Conservation (phyloP, 176 grass and related monocot genomes). For the Triticum aestivum region DNA sequence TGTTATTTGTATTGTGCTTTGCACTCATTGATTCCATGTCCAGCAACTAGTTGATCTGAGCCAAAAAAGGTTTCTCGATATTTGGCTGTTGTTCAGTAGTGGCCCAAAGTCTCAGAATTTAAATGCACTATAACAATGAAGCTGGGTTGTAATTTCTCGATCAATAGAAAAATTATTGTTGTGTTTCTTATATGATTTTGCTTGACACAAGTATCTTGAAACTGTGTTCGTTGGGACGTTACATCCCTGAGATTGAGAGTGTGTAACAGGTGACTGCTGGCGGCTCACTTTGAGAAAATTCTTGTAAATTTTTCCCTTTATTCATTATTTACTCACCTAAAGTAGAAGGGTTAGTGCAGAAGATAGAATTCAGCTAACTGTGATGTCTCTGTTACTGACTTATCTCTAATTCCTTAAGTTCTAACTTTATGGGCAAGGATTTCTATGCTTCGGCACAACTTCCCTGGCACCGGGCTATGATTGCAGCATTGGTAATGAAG, state of each 20-base stretch:
- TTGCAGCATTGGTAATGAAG: background rate
- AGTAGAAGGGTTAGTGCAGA: background rate
- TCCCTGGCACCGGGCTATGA: background rate
- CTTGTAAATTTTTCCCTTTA: background rate
- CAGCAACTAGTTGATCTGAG: background rate
- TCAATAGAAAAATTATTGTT: background rate
- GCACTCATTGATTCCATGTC: conserved; percentile 9
- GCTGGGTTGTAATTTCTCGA: background rate
- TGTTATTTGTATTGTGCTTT: conserved; percentile 25
- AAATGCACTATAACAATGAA: conserved; percentile 11
- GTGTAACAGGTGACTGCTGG: background rate
- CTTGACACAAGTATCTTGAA: conserved; percentile 2
- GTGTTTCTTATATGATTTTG: background rate
- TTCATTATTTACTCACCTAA: background rate
- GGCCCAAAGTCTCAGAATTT: background rate
- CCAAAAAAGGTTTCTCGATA: background rate
- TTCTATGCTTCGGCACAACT: background rate
- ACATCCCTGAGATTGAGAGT: background rate
- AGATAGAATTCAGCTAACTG: background rate
- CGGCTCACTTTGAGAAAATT: background rate
- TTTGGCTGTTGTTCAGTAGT: conserved; percentile 15
- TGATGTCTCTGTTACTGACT: background rate
- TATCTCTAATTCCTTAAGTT: background rate
- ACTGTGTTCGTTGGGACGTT: background rate
- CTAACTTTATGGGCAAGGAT: background rate